A percentile compares a stretch with the other conserved stretches of the same genome.
Evolutionary conservation across 2,329 filamentous ascomycete genomes (phyloP).

Genomic region (Diaporthe ilicicola): DNA sequence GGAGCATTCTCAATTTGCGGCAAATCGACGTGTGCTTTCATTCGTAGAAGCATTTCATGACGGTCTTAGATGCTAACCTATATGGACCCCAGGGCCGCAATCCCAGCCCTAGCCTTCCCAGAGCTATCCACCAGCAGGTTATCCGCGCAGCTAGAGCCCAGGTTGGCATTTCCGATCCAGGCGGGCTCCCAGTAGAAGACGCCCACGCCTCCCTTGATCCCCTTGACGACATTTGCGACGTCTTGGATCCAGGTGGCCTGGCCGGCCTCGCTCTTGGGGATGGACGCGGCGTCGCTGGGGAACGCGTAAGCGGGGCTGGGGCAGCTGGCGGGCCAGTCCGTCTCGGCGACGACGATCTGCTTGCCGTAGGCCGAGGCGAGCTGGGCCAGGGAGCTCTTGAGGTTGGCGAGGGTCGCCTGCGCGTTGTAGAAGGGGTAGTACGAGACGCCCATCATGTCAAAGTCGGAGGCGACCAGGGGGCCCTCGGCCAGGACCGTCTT

Average conservation of each 20-base stretch:
- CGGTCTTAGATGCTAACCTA: neutral
- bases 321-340: constrained; percentile 74
- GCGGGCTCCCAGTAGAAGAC: constrained; percentile 80
- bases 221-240: constrained; percentile 64
- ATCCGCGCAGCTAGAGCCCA: constrained; percentile 72
- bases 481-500: constrained; percentile 62
- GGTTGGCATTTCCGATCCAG: constrained; percentile 71
- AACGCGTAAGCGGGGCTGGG: constrained; percentile 66
- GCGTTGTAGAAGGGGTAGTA: constrained; percentile 78
- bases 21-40: neutral
- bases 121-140: constrained; percentile 47
- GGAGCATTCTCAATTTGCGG: no score
- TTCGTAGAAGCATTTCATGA: neutral
- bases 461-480: constrained; percentile 61
- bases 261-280: constrained; percentile 70
- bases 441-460: constrained; percentile 76
- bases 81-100: constrained; percentile 8
- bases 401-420: constrained; percentile 64
- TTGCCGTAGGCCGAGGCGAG: constrained; percentile 71
- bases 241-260: constrained; percentile 69
- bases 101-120: neutral
- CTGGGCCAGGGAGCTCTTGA: constrained; percentile 64
- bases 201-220: constrained; percentile 62
- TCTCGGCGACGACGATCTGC: constrained; percentile 73
- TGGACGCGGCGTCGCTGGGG: constrained; percentile 65